phyloP scores from a whole-genome alignment of 805 yeast species.

The Metschnikowia rubicola region DNA sequence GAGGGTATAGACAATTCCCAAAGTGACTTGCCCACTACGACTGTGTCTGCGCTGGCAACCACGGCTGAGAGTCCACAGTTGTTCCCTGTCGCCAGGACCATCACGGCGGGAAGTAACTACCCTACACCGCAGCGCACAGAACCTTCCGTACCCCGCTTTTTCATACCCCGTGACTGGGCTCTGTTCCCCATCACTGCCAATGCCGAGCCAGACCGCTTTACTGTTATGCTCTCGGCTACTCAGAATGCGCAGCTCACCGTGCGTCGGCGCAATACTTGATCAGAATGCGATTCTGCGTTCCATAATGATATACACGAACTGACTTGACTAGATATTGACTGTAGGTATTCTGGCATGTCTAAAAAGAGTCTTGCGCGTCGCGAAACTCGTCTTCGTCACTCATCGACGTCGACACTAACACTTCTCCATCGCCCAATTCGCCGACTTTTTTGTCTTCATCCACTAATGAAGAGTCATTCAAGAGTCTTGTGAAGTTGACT shows the following conservation, averaged over 20 bases:
- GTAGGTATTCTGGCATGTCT: too few relatives aligned
- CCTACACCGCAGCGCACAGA: not conserved
- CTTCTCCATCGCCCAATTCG: not conserved
- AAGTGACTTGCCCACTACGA: not conserved
- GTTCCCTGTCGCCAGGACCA: not conserved
- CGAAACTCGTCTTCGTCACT: not conserved
- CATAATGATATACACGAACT: constrained; percentile 1
- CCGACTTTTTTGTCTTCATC: not conserved
- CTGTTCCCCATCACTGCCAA: constrained; percentile 4
- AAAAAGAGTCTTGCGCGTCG: not conserved
- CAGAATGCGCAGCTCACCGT: constrained; percentile 3
- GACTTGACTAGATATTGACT: not conserved
- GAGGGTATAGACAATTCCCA: not conserved
- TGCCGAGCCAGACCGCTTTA: not conserved
- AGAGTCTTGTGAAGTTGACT: constrained; percentile 1
- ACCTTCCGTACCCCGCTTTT: not conserved
- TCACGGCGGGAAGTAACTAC: not conserved
- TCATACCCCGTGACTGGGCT: constrained; percentile 12
- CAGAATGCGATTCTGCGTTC: not conserved
- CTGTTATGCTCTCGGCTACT: constrained; percentile 4
- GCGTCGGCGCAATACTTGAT: not conserved
- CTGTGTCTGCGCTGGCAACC: not conserved
- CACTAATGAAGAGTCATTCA: not conserved
- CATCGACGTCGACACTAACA: not conserved
- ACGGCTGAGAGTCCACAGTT: not conserved